Conservation (phyloP, 495 filamentous ascomycete species). For the Tetracladium setigerum region DNA sequence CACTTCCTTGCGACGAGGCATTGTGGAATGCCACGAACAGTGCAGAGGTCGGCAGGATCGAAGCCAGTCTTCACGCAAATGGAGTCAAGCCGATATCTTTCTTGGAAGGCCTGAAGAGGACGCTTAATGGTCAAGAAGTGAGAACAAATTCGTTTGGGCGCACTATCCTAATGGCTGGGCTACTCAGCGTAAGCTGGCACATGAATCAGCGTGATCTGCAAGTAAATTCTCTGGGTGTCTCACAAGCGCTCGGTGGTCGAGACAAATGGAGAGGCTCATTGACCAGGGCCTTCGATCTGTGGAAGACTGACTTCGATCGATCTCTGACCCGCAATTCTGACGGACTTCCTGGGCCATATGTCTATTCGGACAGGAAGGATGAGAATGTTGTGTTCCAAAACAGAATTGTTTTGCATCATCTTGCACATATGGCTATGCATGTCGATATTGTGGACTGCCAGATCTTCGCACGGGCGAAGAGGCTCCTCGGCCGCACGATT, state of each 20-base stretch:
- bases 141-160: slow-evolving; percentile 91
- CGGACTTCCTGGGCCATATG: slow-evolving; percentile 30
- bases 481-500: slow-evolving; percentile 80
- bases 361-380: slow-evolving; percentile 41
- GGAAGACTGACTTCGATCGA: slow-evolving; percentile 90
- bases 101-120: slow-evolving; percentile 84
- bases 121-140: slow-evolving; percentile 78
- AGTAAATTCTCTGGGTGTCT: slow-evolving; percentile 73
- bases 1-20: slow-evolving; percentile 88
- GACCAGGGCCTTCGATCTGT: slow-evolving; percentile 86
- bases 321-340: slow-evolving; percentile 46
- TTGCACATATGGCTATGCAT: slow-evolving; percentile 97
- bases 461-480: slow-evolving; percentile 81
- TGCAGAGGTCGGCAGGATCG: slow-evolving; percentile 79
- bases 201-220: slow-evolving; percentile 97
- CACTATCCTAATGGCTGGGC: slow-evolving; percentile 90
- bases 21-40: slow-evolving; percentile 90
- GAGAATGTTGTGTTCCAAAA: slow-evolving; percentile 79
- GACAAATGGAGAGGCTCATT: slow-evolving; percentile 90
- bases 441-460: slow-evolving; percentile 97
- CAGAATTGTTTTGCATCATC: slow-evolving; percentile 79
- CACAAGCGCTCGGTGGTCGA: slow-evolving; percentile 74
- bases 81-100: slow-evolving; percentile 85
- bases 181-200: slow-evolving; percentile 93
- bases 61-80: slow-evolving; percentile 71